Base-by-base conservation (phyloP, 129 eudicot genomes). In the Dittrichia graveolens region DNA sequence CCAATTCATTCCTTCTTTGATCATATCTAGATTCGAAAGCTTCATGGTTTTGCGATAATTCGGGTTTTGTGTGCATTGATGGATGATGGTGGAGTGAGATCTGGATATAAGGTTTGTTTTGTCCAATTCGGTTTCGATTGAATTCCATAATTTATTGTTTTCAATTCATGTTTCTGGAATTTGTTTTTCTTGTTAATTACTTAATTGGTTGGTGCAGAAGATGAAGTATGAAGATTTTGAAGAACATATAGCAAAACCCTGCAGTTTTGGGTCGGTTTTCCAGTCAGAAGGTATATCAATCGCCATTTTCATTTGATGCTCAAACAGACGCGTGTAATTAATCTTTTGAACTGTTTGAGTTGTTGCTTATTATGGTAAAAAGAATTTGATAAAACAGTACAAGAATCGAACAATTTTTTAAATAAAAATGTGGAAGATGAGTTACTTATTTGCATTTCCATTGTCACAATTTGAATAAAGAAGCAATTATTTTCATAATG, bases 81-180 rank as follows among this genome's bases (percentile, higher is more conserved):
- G 66, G 72, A 71, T 16, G 56, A 9, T 78, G 61, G 54, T 61
- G 71, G 41, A 14, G 6, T 6, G 42, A 62, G 77, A 78, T 71
- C 77, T 78, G 58, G 37, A 44, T 71, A 71, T 9, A 78, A 78
- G 77, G 82, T 78, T 53, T 52, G 71, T 69, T 52, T 59, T 55
- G 47, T 34, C 43, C 9, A 69, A 24, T 77, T 69, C 35, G 58
- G 71, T 50, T 62, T 31, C 19, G 18, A 42, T 70, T 41, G 60
- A 4, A 0, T 61, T 8, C 18, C 3, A 2, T 48, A 59, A 58
- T 9, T 6, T n/a, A 15, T 48, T 77, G n/a, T 16, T 24, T 50
- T 61, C 6, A 42, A 40, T 40, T 62, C 53, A 42, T 74, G 5
- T 39, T 39, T 55, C 8, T 45, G 5, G 40, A 7, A 19, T 55